Evolutionary conservation across 169 alveolate genomes (phyloP), one percentile per base, ranked within the genome.

Genomic region (Plasmodium ovale): DNA sequence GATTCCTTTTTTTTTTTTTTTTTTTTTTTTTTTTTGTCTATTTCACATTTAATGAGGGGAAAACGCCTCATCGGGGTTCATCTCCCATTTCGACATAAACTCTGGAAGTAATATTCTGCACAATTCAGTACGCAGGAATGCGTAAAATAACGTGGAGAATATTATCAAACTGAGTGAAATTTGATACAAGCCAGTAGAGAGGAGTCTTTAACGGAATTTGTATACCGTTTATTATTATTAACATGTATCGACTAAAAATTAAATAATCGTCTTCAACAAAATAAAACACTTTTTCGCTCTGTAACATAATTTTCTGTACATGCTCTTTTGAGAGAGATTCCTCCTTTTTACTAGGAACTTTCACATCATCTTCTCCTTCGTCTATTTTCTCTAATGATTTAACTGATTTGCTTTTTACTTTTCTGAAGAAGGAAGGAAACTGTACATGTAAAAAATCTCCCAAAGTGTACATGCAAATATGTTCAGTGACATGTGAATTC

Each of bases 191-290:
- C 90, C 90, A 82, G 35, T 82, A 82, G 25, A 82, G 49, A 16
- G 90, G 90, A 2, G 90, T 65, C 7, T 54, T 82, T 49, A 82
- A 59, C 14, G 90, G 90, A 35, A 82, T 82, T 82, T 82, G 90
- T 51, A 82, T 82, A 6, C 90, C 90, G 62, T 82, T 82, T 16
- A 82, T 37, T 49, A 82, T 82, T 54, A 82, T 54, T 47, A 82
- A 67, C 84, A 82, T 82, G 29, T 82, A 82, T 31, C 56, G 72
- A 44, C 73, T 53, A 71, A 82, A 82, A 67, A 82, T 82, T 51
- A 82, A 31, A 49, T 67, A 82, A 10, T 82, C 72, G 42, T 82
- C 90, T 35, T 82, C 90, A n/a, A 51, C 42, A 82, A 65, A 68
- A n/a, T 67, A 82, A 51, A 53, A 82, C 21, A 82, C 21, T 39